Conservation (phyloP, 441 rosid species). For the Eutrema salsugineum region DNA sequence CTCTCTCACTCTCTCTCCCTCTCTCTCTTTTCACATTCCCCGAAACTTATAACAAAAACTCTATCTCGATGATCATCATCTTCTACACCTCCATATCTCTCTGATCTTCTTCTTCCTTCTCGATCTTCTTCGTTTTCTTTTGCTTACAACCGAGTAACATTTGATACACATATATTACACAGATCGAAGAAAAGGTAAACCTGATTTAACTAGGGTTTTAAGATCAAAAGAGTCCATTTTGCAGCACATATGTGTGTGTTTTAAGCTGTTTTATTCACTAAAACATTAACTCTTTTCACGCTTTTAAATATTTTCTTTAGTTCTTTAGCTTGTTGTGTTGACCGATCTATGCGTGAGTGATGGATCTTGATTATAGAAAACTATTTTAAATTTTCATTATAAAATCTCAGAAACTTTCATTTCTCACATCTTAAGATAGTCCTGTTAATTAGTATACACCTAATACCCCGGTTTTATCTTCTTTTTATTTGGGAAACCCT, state of each 20-base stretch:
- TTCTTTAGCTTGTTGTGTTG: not conserved
- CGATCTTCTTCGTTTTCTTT: not conserved
- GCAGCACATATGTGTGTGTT: not conserved
- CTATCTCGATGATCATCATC: conserved; percentile 13
- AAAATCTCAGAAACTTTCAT: not conserved
- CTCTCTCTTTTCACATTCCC: conserved; percentile 8
- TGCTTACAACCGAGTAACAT: conserved; percentile 9
- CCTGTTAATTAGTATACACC: not conserved
- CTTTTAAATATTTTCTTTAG: not conserved
- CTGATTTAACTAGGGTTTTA: not conserved
- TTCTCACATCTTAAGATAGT: not conserved
- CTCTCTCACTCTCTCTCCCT: conserved; percentile 9
- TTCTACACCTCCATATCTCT: conserved; percentile 10
- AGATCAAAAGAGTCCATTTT: not conserved
- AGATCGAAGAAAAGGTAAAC: conserved; percentile 17
- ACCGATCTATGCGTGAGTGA: not conserved
- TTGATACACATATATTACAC: not conserved
- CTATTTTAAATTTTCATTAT: not conserved
- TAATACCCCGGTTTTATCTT: not conserved
- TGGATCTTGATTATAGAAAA: not conserved
- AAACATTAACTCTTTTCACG: not conserved
- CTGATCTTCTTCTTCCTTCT: conserved; percentile 5
- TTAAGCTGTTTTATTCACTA: not conserved
- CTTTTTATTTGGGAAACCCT: not conserved
- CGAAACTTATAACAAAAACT: conserved; percentile 8